These are phyloP conservation scores for Eimeria acervulina DNA, from an alignment of 169 alveolate species.

Conservation along the genomic window DNA sequence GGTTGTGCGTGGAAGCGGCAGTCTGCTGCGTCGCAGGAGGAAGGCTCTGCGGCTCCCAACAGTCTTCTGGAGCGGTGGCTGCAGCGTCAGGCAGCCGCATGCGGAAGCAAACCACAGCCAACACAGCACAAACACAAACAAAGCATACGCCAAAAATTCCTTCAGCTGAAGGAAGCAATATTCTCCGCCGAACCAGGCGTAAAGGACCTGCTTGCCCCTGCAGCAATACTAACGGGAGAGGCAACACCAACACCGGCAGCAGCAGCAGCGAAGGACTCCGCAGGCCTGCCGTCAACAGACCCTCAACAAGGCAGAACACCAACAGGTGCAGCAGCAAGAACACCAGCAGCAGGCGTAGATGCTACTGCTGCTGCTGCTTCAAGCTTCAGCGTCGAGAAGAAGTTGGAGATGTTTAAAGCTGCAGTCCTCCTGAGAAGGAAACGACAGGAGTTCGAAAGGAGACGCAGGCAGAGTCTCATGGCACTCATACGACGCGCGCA, in stretches of 20 bases:
- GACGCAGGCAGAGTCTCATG: slow-evolving; percentile 5
- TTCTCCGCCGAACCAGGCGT: not conserved
- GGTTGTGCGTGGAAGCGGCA: not conserved
- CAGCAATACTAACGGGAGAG: not conserved
- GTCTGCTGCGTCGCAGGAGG: not conserved
- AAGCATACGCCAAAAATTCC: not conserved
- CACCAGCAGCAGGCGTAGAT: not conserved
- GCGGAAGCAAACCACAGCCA: not conserved
- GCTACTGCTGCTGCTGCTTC: not conserved
- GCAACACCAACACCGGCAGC: not conserved
- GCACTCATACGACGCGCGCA: not conserved
- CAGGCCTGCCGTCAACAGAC: not conserved
- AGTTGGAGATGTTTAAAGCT: slow-evolving; percentile 11
- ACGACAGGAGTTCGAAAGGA: slow-evolving; percentile 27
- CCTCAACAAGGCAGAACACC: not conserved
- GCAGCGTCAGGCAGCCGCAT: not conserved
- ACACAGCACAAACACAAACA: not conserved
- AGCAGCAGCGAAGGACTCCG: not conserved
- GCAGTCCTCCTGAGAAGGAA: not conserved
- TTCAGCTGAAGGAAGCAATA: not conserved
- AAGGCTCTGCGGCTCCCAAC: not conserved
- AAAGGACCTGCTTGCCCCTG: not conserved
- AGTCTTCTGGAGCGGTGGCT: not conserved
- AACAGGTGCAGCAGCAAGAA: not conserved
- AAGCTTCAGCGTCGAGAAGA: not conserved